Percentiles rank a stretch among this genome's conserved stretches.
phyloP scores from a whole-genome alignment of 139 green algal genomes.

The Chlorella sp. region DNA sequence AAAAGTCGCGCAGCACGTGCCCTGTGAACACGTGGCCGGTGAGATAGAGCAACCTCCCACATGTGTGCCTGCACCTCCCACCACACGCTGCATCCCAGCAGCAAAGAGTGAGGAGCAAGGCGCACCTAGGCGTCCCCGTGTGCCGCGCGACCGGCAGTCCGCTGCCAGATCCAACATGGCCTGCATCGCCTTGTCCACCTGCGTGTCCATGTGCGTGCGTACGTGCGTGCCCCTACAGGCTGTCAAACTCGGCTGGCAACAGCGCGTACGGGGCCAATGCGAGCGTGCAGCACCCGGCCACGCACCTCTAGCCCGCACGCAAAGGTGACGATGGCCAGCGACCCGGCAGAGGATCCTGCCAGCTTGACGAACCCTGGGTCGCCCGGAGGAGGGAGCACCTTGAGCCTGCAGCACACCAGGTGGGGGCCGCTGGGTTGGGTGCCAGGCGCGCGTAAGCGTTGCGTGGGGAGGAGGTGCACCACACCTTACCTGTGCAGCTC shows the following conservation, averaged over 20 bases:
- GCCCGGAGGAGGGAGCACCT: conserved; percentile 9
- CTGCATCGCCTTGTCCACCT: conserved; percentile 23
- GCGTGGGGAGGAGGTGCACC: too few relatives aligned
- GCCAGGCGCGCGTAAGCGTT: conserved; percentile 9
- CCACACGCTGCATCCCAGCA: neutral
- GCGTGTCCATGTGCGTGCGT: too few relatives aligned
- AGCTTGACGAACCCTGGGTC: conserved; percentile 27
- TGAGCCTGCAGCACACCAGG: too few relatives aligned
- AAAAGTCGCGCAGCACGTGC: conserved; percentile 26
- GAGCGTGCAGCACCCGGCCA: too few relatives aligned
- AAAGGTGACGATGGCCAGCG: conserved; percentile 35
- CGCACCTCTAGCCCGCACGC: conserved; percentile 30
- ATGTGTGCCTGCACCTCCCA: conserved; percentile 1
- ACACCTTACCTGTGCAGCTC: too few relatives aligned
- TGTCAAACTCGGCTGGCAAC: too few relatives aligned
- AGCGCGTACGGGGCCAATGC: too few relatives aligned
- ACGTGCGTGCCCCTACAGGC: too few relatives aligned
- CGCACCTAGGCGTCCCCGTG: conserved; percentile 25
- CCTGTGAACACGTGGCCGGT: conserved; percentile 5
- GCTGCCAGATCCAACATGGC: conserved; percentile 29
- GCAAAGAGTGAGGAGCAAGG: too few relatives aligned
- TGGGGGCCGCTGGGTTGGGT: too few relatives aligned
- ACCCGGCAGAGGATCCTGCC: conserved; percentile 67
- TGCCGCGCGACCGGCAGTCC: conserved; percentile 37
- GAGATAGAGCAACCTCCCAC: neutral